Percentiles rank a stretch among this genome's conserved stretches.
These are phyloP conservation scores for Multifurca ochricompacta DNA, from an alignment of 768 basidiomycete species.

Conservation along the genomic window DNA sequence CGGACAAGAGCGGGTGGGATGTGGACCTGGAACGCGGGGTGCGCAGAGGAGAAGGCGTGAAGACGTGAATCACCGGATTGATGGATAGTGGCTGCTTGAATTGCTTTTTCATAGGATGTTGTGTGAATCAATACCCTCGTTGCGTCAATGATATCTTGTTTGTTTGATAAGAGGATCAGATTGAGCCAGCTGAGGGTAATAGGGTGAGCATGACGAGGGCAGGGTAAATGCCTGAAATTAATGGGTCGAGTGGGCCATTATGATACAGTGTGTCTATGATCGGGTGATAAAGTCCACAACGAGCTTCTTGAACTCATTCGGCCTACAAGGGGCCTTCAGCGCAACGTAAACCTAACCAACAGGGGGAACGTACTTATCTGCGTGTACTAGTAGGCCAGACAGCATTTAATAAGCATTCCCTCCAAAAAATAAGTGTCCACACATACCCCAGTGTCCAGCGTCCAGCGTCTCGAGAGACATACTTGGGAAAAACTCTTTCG, in stretches of 20 bases:
- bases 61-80: not conserved
- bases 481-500: conserved; percentile 66
- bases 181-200: too few species aligned
- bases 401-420: not conserved
- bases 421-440: not conserved
- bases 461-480: conserved; percentile 57
- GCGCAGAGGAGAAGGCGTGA: not conserved
- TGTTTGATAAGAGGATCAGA: not conserved
- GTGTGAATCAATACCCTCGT: conserved; percentile 8
- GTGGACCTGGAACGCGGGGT: conserved; percentile 9
- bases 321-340: conserved; percentile 28
- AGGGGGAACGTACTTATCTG: conserved; percentile 49
- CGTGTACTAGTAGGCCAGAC: conserved; percentile 52
- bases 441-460: conserved; percentile 81
- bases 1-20: not conserved
- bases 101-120: conserved; percentile 1
- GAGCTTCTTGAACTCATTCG: conserved; percentile 45
- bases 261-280: conserved; percentile 18
- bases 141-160: conserved; percentile 10
- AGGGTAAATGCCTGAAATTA: not conserved
- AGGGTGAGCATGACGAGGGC: not conserved
- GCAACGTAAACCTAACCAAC: not conserved
- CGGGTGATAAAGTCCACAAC: conserved; percentile 28
- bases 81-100: not conserved
- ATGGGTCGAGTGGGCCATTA: not conserved